These are phyloP conservation scores for Lunularia cruciata DNA, from an alignment of 225 moss, liverwort and hornwort species.

Conservation along the genomic window DNA sequence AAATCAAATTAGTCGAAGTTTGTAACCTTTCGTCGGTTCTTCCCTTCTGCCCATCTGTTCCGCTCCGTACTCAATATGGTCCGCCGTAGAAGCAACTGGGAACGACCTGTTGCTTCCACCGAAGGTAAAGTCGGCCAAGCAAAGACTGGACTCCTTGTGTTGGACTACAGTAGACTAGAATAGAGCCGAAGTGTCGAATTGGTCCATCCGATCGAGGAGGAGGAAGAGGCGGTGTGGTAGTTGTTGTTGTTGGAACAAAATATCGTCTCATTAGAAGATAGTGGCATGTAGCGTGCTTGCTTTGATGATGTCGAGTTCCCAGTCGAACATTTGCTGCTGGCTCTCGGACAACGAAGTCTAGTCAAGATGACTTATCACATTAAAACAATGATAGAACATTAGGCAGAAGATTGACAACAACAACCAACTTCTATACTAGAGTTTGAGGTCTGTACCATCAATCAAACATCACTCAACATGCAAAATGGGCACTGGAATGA, in stretches of 20 bases:
- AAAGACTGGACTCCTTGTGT: not conserved
- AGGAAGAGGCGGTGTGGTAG: not conserved
- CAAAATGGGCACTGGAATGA: no score
- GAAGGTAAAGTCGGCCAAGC: not conserved
- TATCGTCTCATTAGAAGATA: conserved; percentile 5
- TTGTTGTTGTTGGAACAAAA: not conserved
- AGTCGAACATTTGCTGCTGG: not conserved
- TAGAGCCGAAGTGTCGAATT: not conserved
- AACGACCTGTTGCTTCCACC: not conserved
- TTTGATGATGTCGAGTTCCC: not conserved
- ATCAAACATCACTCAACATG: no score
- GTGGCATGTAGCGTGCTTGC: conserved; percentile 9
- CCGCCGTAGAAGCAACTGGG: no score
- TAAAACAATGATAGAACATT: not conserved
- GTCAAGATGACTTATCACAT: not conserved
- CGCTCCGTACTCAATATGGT: not conserved
- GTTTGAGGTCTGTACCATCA: no score
- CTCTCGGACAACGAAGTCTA: conserved; percentile 5
- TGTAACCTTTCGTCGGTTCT: conserved; percentile 17
- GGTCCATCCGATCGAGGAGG: not conserved
- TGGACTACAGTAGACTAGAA: not conserved
- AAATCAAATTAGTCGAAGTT: conserved; percentile 10
- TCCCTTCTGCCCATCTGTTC: not conserved
- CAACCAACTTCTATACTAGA: not conserved
- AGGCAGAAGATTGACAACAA: not conserved